Evolutionary conservation across 176 grass and related monocot genomes (phyloP).

Genomic region (Avena atlantica): DNA sequence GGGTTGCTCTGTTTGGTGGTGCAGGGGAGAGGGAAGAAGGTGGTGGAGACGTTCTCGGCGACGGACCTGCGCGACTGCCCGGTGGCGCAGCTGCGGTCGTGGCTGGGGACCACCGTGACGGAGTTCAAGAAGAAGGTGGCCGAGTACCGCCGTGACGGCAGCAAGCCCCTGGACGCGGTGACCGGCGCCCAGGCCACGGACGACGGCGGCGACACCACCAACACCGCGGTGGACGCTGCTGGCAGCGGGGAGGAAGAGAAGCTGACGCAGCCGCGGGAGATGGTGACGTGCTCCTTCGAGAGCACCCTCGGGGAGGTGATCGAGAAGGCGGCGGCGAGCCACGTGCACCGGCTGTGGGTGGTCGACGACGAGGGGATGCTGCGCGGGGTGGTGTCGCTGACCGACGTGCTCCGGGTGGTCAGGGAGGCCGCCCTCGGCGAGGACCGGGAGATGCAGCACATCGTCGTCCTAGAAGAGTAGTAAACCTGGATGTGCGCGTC

Average conservation of each 20-base stretch:
- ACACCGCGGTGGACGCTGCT: not conserved
- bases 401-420: constrained; percentile 59
- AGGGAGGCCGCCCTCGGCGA: constrained; percentile 64
- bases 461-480: constrained; percentile 4
- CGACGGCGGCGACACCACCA: not conserved
- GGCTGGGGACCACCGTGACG: constrained; percentile 54
- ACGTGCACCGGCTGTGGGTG: constrained; percentile 86
- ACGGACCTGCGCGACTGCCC: constrained; percentile 74
- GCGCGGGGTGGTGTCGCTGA: constrained; percentile 66
- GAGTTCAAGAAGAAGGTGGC: constrained; percentile 78
- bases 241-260: not conserved
- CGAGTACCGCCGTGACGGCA: constrained; percentile 18
- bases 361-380: constrained; percentile 53
- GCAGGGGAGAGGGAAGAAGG: constrained; percentile 72
- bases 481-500: too few relatives aligned
- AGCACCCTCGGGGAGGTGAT: constrained; percentile 65
- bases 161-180: not conserved
- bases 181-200: not conserved
- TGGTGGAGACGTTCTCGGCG: constrained; percentile 79
- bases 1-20: not conserved
- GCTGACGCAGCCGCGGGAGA: not conserved
- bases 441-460: constrained; percentile 50
- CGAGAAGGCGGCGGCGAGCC: constrained; percentile 50
- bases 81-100: constrained; percentile 55
- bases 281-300: constrained; percentile 62